Percentiles rank a stretch among this genome's conserved stretches.
phyloP scores from a whole-genome alignment of 2,329 filamentous ascomycete genomes.

The Cladosporium sp. region DNA sequence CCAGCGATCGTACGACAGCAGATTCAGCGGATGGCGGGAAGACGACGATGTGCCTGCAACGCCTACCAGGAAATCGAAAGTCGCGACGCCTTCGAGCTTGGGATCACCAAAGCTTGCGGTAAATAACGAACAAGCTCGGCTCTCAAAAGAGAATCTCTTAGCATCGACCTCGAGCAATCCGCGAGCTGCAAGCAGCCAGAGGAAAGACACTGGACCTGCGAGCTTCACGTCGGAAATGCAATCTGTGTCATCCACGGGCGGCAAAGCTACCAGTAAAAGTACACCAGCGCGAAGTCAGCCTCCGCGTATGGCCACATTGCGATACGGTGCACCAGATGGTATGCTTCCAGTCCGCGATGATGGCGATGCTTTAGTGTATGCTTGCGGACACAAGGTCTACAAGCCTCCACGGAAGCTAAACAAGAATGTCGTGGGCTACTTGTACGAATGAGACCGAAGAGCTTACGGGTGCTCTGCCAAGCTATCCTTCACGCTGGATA shows the following conservation, averaged over 20 bases:
- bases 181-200: background rate
- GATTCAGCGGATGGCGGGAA: constrained; percentile 14
- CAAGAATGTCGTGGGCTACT: constrained; percentile 9
- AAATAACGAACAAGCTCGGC: background rate
- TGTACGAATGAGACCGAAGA: constrained; percentile 5
- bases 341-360: constrained; percentile 2
- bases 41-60: constrained; percentile 3
- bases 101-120: background rate
- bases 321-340: background rate
- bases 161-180: background rate
- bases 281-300: background rate
- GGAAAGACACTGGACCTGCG: background rate
- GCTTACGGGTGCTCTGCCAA: background rate
- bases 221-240: background rate
- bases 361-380: constrained; percentile 5
- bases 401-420: constrained; percentile 15
- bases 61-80: constrained; percentile 3
- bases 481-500: background rate
- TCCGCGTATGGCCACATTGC: background rate
- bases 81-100: background rate
- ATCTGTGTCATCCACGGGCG: background rate
- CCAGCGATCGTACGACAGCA: constrained; percentile 7
- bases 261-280: background rate
- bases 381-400: constrained; percentile 14
- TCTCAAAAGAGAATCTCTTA: background rate